These are phyloP conservation scores for Cladosporium cucumerinum DNA, from an alignment of 2,329 filamentous ascomycete genomes.

Conservation along the genomic window DNA sequence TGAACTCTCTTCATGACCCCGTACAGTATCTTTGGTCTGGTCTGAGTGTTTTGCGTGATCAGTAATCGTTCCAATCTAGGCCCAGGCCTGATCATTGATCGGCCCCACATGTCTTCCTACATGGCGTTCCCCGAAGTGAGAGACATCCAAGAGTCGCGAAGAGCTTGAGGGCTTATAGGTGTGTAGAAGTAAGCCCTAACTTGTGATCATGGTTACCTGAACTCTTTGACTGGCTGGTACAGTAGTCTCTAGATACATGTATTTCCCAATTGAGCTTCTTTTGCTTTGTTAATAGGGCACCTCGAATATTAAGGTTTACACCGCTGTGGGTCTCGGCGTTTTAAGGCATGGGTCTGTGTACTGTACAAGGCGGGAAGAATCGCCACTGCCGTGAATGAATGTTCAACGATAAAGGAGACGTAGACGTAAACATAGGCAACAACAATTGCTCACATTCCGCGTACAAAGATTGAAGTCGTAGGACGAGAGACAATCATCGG, in stretches of 20 bases:
- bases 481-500: not conserved
- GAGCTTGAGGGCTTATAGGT: not conserved
- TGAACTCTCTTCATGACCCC: not conserved
- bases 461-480: not conserved
- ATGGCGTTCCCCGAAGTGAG: not conserved
- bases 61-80: not conserved
- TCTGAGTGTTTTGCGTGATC: not conserved
- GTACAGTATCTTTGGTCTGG: not conserved
- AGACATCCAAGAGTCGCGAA: not conserved
- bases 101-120: not conserved
- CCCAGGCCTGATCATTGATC: not conserved
- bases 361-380: not conserved
- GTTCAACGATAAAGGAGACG: not conserved
- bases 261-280: not conserved
- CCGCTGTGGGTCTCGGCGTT: not conserved
- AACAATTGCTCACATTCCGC: not conserved
- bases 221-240: not conserved
- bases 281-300: not conserved
- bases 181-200: not conserved
- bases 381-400: not conserved
- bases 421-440: constrained; percentile 1
- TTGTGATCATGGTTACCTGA: not conserved
- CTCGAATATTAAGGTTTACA: not conserved
- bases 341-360: not conserved
- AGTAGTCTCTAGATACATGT: not conserved